Percentiles rank a stretch among this genome's conserved stretches.
Evolutionary conservation across 345 rosid genomes (phyloP).

Genomic region (Pistacia atlantica): DNA sequence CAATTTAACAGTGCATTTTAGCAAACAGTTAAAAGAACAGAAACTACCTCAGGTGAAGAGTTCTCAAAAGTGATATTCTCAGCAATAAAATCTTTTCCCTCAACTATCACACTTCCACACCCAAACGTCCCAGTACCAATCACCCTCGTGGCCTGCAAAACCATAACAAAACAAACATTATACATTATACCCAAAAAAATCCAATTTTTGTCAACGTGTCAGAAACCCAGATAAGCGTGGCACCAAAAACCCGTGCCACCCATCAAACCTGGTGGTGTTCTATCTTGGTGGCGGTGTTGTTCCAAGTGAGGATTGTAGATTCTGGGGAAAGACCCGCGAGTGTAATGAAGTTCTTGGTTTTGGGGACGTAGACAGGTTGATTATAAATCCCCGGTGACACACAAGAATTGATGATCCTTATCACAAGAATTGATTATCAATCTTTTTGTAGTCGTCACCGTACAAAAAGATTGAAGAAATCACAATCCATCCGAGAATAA

Average conservation of each 20-base stretch:
- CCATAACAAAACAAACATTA: background rate
- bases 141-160: slow-evolving; percentile 53
- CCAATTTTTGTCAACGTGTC: too few species aligned
- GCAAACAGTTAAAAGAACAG: background rate
- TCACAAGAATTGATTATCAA: too few species aligned
- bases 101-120: slow-evolving; percentile 85
- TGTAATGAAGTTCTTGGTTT: slow-evolving; percentile 88
- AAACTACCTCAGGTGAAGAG: slow-evolving; percentile 75
- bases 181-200: too few species aligned
- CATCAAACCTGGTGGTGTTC: slow-evolving; percentile 81
- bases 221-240: slow-evolving; percentile 11
- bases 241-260: background rate
- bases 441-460: background rate
- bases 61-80: slow-evolving; percentile 97
- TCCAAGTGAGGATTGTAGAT: slow-evolving; percentile 74
- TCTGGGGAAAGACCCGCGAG: slow-evolving; percentile 80
- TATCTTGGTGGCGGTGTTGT: slow-evolving; percentile 79
- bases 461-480: slow-evolving; percentile 87
- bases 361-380: slow-evolving; percentile 88
- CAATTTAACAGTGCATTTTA: background rate
- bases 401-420: too few species aligned
- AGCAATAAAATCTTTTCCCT: slow-evolving; percentile 94
- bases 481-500: slow-evolving; percentile 93
- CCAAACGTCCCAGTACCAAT: slow-evolving; percentile 96
- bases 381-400: slow-evolving; percentile 73